Conservation (phyloP, 176 grass and related monocot species). For the Ensete glaucum region DNA sequence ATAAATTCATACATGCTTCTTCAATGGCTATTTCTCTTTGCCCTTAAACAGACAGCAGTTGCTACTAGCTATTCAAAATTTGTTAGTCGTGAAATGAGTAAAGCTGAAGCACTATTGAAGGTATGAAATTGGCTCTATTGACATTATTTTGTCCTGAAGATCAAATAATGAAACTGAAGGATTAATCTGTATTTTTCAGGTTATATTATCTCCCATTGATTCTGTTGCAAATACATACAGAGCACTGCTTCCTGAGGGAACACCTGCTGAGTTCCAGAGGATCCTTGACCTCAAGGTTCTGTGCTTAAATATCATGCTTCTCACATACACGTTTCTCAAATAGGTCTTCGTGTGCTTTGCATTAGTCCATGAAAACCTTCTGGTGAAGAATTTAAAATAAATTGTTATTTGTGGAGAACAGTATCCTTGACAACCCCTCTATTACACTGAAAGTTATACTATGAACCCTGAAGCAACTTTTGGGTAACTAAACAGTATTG, state of each 20-base stretch:
- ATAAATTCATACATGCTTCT: background rate
- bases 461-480: background rate
- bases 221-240: conserved; percentile 90
- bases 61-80: conserved; percentile 90
- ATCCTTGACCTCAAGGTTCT: conserved; percentile 96
- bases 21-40: background rate
- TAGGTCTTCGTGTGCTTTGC: background rate
- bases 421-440: background rate
- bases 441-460: background rate
- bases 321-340: background rate
- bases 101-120: conserved; percentile 99
- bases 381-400: background rate
- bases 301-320: background rate
- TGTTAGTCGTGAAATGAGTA: conserved; percentile 97
- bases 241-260: conserved; percentile 82
- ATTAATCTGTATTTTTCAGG: conserved; percentile 31
- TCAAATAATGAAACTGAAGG: background rate
- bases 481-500: background rate
- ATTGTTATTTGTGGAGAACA: background rate
- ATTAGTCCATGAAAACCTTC: background rate
- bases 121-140: conserved; percentile 27
- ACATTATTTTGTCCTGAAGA: background rate
- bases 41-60: conserved; percentile 45
- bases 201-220: conserved; percentile 96
- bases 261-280: conserved; percentile 82